Percentiles rank a stretch among this genome's conserved stretches.
phyloP scores from a whole-genome alignment of 306 rosid genomes.

The Cotoneaster glaucophyllus region DNA sequence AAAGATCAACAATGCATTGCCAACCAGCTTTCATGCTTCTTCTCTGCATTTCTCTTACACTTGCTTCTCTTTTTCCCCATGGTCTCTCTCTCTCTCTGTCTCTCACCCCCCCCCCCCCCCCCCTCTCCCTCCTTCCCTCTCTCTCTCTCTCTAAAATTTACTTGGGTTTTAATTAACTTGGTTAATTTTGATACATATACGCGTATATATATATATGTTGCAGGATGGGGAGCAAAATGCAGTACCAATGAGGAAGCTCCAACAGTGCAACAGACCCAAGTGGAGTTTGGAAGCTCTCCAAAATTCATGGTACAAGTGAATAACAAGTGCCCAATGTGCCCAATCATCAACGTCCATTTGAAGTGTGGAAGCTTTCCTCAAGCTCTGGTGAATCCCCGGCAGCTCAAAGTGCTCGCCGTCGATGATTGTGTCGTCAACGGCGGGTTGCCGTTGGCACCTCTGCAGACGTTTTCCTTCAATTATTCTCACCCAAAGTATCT shows the following conservation, averaged over 20 bases:
- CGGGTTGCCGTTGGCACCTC: constrained; percentile 26
- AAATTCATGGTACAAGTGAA: constrained; percentile 26
- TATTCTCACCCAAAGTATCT: constrained; percentile 21
- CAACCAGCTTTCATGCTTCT: constrained; percentile 21
- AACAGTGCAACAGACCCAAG: constrained; percentile 26
- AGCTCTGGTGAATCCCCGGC: constrained; percentile 26
- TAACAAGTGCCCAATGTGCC: constrained; percentile 37
- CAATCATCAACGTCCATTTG: constrained; percentile 29
- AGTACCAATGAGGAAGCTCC: constrained; percentile 1
- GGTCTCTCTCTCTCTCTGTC: constrained; percentile 14
- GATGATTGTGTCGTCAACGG: constrained; percentile 22
- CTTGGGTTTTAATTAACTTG: background rate
- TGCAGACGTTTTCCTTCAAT: constrained; percentile 25
- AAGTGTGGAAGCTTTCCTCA: constrained; percentile 36
- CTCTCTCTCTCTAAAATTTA: background rate
- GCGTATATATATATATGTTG: background rate
- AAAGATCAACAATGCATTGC: constrained; percentile 4
- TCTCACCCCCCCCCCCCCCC: too few species aligned
- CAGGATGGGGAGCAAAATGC: constrained; percentile 22
- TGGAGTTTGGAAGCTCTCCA: constrained; percentile 16
- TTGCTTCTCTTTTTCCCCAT: constrained; percentile 14
- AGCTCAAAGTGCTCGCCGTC: constrained; percentile 9
- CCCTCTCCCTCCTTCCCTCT: background rate
- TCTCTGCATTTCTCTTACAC: constrained; percentile 9
- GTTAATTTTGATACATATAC: background rate